Percentiles rank a stretch among this genome's conserved stretches.
Evolutionary conservation across 2,329 filamentous ascomycete genomes (phyloP).

Genomic region (Reticulascus tulasneorum): DNA sequence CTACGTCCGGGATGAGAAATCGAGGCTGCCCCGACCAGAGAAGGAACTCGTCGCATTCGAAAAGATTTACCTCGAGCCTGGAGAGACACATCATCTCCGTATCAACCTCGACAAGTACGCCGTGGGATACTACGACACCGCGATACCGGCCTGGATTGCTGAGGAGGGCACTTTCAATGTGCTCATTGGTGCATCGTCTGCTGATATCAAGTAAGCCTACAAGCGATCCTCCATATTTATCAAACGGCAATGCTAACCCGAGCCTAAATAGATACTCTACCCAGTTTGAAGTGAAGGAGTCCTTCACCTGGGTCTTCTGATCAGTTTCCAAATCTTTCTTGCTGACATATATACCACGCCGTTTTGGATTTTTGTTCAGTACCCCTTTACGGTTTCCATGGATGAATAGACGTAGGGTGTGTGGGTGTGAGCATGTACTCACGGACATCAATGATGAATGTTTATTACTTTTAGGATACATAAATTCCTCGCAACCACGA

Average conservation of each 20-base stretch:
- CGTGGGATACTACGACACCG: constrained; percentile 60
- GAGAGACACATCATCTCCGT: constrained; percentile 48
- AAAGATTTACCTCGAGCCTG: constrained; percentile 56
- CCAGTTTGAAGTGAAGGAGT: constrained; percentile 57
- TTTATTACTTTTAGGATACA: constrained; percentile 1
- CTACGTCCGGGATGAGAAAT: constrained; percentile 62
- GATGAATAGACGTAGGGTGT: constrained; percentile 1
- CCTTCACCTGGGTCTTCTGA: constrained; percentile 63
- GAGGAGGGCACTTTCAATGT: constrained; percentile 61
- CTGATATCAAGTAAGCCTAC: constrained; percentile 44
- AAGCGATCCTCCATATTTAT: not conserved
- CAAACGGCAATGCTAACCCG: constrained; percentile 1
- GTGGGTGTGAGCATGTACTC: not conserved
- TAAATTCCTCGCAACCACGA: not conserved
- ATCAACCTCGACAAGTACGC: constrained; percentile 46
- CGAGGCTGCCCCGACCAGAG: constrained; percentile 59
- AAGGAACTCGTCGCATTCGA: constrained; percentile 70
- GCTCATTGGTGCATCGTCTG: constrained; percentile 57
- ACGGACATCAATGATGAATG: not conserved
- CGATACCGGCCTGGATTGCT: constrained; percentile 57
- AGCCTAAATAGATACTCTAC: constrained; percentile 20
- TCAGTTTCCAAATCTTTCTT: not conserved
- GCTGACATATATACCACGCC: not conserved
- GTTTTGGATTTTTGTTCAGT: not conserved
- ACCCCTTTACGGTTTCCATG: not conserved